These are phyloP conservation scores for Quercus dentata DNA, from an alignment of 306 rosid genomes.

Conservation along the genomic window DNA sequence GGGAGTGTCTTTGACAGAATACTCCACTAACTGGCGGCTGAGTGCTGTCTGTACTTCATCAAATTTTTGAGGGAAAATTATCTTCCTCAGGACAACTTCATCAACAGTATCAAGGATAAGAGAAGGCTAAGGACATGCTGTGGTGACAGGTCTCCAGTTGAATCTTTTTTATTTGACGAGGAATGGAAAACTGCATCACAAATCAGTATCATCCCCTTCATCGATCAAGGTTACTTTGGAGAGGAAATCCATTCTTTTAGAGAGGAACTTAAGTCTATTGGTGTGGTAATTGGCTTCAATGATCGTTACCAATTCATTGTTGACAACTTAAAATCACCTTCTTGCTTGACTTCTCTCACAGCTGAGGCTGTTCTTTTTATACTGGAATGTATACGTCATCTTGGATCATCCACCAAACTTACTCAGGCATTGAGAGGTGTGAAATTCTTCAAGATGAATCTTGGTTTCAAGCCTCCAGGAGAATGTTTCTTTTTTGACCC, in stretches of 20 bases:
- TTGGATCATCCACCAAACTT: slow-evolving; percentile 16
- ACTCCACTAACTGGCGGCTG: too few relatives aligned
- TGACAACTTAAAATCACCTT: slow-evolving; percentile 46
- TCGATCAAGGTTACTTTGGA: too few relatives aligned
- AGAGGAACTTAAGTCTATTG: too few relatives aligned
- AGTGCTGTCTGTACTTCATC: slow-evolving; percentile 28
- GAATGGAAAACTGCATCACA: too few relatives aligned
- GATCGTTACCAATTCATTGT: slow-evolving; percentile 29
- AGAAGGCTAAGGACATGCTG: slow-evolving; percentile 54
- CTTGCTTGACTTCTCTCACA: slow-evolving; percentile 26
- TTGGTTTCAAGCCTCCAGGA: slow-evolving; percentile 47
- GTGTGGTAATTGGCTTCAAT: too few relatives aligned
- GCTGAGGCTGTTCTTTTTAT: slow-evolving; percentile 44
- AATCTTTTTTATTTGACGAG: too few relatives aligned
- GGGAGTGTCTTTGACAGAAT: too few relatives aligned
- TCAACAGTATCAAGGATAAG: slow-evolving; percentile 32
- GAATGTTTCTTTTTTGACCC: slow-evolving; percentile 48
- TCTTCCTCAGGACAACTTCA: slow-evolving; percentile 30
- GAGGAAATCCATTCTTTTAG: too few relatives aligned
- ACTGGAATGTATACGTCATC: slow-evolving; percentile 31
- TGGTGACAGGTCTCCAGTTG: slow-evolving; percentile 16
- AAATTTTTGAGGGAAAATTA: slow-evolving; percentile 28
- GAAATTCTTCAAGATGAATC: slow-evolving; percentile 48
- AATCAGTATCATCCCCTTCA: too few relatives aligned
- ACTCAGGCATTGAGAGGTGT: slow-evolving; percentile 15